Evolutionary conservation across 1,139 yeast species (phyloP).

Genomic region (Candida sp.): DNA sequence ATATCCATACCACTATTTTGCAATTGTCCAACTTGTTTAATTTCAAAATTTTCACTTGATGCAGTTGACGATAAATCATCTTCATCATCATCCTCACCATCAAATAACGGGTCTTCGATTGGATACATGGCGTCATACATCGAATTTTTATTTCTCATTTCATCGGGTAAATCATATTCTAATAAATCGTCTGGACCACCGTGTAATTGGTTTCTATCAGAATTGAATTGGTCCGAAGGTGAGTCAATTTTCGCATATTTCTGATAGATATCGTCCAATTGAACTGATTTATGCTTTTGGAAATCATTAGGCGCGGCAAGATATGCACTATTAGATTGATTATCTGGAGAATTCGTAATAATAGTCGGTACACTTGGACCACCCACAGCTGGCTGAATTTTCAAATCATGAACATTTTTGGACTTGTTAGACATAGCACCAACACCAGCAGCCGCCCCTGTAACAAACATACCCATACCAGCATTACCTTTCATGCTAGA

Average conservation of each 20-base stretch:
- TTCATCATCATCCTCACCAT: constrained; percentile 28
- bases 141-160: constrained; percentile 14
- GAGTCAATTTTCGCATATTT: constrained; percentile 40
- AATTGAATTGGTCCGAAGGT: constrained; percentile 40
- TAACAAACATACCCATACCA: background rate
- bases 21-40: constrained; percentile 22
- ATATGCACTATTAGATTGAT: background rate
- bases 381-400: constrained; percentile 6
- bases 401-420: constrained; percentile 2
- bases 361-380: constrained; percentile 2
- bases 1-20: constrained; percentile 7
- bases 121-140: constrained; percentile 35
- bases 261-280: constrained; percentile 44
- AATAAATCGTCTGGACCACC: constrained; percentile 34
- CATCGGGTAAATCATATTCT: constrained; percentile 34
- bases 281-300: constrained; percentile 30
- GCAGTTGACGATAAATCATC: constrained; percentile 7
- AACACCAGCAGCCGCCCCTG: constrained; percentile 3
- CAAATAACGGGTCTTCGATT: constrained; percentile 34
- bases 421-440: constrained; percentile 1
- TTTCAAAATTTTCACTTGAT: constrained; percentile 10
- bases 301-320: background rate
- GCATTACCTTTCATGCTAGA: background rate
- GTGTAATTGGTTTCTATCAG: constrained; percentile 28
- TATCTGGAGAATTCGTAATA: background rate